phyloP scores from a whole-genome alignment of 306 rosid genomes.

The Quercus suber region DNA sequence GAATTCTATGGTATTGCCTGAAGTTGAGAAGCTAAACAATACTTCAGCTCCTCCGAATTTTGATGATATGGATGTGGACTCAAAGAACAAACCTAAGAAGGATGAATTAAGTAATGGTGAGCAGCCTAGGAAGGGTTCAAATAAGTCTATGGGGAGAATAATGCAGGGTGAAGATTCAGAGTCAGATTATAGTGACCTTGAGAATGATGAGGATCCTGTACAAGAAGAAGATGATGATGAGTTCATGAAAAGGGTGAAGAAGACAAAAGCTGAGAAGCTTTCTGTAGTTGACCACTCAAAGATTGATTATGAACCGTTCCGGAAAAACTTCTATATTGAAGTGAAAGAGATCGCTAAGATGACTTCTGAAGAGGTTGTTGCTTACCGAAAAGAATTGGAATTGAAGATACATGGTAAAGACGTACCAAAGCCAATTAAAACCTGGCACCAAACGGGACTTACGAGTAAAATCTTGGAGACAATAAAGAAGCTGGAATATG shows the following conservation, averaged over 20 bases:
- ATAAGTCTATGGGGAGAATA: slow-evolving; percentile 79
- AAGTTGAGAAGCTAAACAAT: slow-evolving; percentile 71
- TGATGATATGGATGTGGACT: slow-evolving; percentile 35
- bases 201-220: slow-evolving; percentile 51
- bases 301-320: slow-evolving; percentile 73
- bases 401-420: slow-evolving; percentile 94
- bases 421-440: slow-evolving; percentile 88
- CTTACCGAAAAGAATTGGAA: slow-evolving; percentile 76
- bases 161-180: slow-evolving; percentile 95
- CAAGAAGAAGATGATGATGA: slow-evolving; percentile 91
- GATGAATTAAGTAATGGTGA: slow-evolving; percentile 42
- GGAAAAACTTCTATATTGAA: slow-evolving; percentile 73
- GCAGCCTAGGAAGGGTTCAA: slow-evolving; percentile 50
- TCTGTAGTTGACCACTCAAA: slow-evolving; percentile 92
- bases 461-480: slow-evolving; percentile 82
- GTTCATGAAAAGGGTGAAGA: slow-evolving; percentile 95
- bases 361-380: slow-evolving; percentile 63
- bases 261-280: slow-evolving; percentile 93
- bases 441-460: slow-evolving; percentile 96
- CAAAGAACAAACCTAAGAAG: slow-evolving; percentile 44
- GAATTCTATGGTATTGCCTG: slow-evolving; percentile 87
- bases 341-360: slow-evolving; percentile 69
- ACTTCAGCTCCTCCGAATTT: slow-evolving; percentile 29
- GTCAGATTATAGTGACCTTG: slow-evolving; percentile 71
- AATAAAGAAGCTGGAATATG: slow-evolving; percentile 70